Base-by-base conservation (phyloP, 768 basidiomycete genomes). In the Macrolepiota albuminosa region DNA sequence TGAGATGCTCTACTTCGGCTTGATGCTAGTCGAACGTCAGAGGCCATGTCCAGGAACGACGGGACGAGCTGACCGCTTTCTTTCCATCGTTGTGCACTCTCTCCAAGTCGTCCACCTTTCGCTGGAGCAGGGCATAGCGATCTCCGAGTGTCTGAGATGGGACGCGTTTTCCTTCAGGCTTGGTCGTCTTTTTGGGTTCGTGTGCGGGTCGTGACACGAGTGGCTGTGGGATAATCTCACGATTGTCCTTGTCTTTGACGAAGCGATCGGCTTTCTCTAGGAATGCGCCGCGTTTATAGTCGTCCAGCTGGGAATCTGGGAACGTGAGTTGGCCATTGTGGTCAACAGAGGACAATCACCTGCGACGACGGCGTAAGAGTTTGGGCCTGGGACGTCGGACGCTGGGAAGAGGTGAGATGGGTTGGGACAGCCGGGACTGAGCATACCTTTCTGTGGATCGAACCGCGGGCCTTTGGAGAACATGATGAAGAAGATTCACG, bases 31-130 rank as follows among this genome's bases (percentile, higher is more conserved):
- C 10, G 34, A 29, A 59, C 33, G 52, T 53, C 54, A 54, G n/a
- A 48, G n/a, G 9, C 42, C 33, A 16, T 40, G 21, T 29, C 14
- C 16, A 26, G 14, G 16, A 50, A 14, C 37, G 47, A 39, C 6
- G 43, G 47, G 43, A 26, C 29, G 31, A 10, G 72, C 84, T 64
- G 68, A 89, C 89, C 51, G 76, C 59, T 75, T 81, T 85, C 80
- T 88, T 90, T 59, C 80, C 82, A 3, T 89, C 86, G 42, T 76
- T 71, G 66, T 87, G 86, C n/a, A 84, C 69, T 57, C 70, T 73
- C 71, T 89, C 85, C 6, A 89, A 69, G 16, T 87, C 83, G 37
- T 87, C 84, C 0, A 91, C 78, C 64, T 86, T 86, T 61, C 76
- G 78, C 67, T 87, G 82, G 24, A 90, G 78, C 16, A 70, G 60